Base-by-base conservation (phyloP, 352 stramenopile species). In the Pythium aphanidermatum region DNA sequence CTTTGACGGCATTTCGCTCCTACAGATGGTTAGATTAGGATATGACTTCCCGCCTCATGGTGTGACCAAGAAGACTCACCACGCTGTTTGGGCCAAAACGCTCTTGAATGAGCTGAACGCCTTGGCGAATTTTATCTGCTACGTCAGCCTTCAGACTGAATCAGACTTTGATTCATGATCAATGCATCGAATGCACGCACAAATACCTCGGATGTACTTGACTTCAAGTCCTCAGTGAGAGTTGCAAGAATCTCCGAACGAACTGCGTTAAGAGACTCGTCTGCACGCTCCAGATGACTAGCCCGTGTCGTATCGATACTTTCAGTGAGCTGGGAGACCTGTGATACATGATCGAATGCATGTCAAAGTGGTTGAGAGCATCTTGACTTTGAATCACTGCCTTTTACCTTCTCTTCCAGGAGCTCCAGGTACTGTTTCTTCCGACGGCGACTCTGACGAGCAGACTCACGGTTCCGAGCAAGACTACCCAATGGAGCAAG, bases 391-490 rank as follows among this genome's bases (percentile, higher is more conserved):
- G n/a, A n/a, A n/a, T n/a, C n/a, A n/a, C n/a, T n/a, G n/a, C n/a
- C n/a, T n/a, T n/a, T n/a, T n/a, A 86, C 79, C 64, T 95, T 95
- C 39, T 92, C 83, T 62, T 95, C 83, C 6, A 95, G 54, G 19
- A 95, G 55, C 58, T 95, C 83, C 25, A 95, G 42, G 39, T 95
- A 95, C 56, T 95, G 83, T 42, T 95, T 95, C 72, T 95, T 95
- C 26, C 83, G 80, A 36, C 83, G 80, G 13, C 83, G 83, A 51
- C 83, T 95, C 58, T 95, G 83, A 27, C 83, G 78, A 5, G 83
- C 83, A 3, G 83, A 95, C 61, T 95, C 83, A n/a, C 83, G 76
- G 59, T 95, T 95, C 37, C 83, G 69, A 31, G 81, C 82, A 13
- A 94, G 55, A 37, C 75, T 63, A 43, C 16, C 33, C 11, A 39